These are phyloP conservation scores for Capillidium heterosporum DNA, from an alignment of 371 early-diverging fungal species.

Conservation along the genomic window DNA sequence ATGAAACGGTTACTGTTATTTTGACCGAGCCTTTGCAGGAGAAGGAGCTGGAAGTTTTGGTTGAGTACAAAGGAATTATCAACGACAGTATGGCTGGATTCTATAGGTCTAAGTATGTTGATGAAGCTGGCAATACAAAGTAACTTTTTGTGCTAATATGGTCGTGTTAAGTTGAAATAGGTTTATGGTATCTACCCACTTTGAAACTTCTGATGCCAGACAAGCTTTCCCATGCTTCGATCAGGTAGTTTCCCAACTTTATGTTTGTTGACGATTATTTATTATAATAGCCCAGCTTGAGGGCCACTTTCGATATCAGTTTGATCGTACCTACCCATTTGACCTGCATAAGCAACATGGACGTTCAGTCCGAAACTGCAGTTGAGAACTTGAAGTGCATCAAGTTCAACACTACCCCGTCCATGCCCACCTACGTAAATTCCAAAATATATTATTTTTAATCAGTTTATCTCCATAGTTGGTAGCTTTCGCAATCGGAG, in stretches of 20 bases:
- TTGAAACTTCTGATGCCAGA: constrained; percentile 78
- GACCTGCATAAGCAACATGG: constrained; percentile 76
- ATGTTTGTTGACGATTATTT: neutral
- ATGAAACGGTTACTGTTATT: constrained; percentile 40
- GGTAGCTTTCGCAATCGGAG: constrained; percentile 76
- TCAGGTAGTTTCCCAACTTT: constrained; percentile 18
- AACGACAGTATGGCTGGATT: constrained; percentile 75
- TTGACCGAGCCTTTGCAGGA: constrained; percentile 27
- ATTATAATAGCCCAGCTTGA: constrained; percentile 34
- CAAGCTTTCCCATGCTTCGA: constrained; percentile 86
- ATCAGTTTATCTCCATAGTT: constrained; percentile 13
- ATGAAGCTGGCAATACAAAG: constrained; percentile 35
- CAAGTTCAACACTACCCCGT: constrained; percentile 39
- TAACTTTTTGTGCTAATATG: neutral
- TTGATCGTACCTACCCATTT: constrained; percentile 41
- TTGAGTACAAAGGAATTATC: constrained; percentile 45
- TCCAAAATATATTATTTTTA: neutral
- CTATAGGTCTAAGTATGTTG: constrained; percentile 55
- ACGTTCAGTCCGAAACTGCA: constrained; percentile 20
- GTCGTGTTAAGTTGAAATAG: too few species aligned
- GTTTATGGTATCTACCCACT: constrained; percentile 68
- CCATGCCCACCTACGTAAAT: constrained; percentile 15
- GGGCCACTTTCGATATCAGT: constrained; percentile 77
- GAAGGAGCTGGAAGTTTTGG: constrained; percentile 21
- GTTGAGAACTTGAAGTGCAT: constrained; percentile 10